Evolutionary conservation across 2,329 filamentous ascomycete genomes (phyloP).

Genomic region (Colletotrichum godetiae): DNA sequence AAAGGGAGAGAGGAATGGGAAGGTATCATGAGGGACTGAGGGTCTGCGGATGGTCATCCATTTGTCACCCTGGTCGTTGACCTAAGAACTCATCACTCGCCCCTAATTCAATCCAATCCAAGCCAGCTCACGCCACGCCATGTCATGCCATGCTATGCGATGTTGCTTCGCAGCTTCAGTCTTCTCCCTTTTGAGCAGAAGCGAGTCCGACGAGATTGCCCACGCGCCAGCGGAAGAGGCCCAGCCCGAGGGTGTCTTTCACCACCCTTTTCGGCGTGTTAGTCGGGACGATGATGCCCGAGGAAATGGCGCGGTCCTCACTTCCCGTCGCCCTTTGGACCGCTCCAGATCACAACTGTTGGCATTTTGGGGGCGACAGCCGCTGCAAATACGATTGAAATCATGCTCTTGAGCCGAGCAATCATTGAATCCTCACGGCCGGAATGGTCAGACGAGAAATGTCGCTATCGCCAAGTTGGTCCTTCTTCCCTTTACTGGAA

Average conservation of each 20-base stretch:
- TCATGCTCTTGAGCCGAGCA: not conserved
- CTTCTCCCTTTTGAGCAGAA: slow-evolving; percentile 10
- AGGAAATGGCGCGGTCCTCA: slow-evolving; percentile 14
- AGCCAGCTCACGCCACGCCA: not conserved
- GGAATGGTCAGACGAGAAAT: not conserved
- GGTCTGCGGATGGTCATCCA: not conserved
- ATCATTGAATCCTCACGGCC: not conserved
- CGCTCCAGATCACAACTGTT: slow-evolving; percentile 9
- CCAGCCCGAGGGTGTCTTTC: not conserved
- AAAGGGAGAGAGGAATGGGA: not conserved
- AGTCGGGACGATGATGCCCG: slow-evolving; percentile 5
- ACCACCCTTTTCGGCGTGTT: not conserved
- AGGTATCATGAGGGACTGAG: not conserved
- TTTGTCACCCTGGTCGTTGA: not conserved
- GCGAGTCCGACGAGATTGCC: not conserved
- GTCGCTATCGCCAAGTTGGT: not conserved
- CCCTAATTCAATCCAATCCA: not conserved
- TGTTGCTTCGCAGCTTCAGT: not conserved
- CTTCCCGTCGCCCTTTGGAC: slow-evolving; percentile 15
- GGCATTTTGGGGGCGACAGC: not conserved
- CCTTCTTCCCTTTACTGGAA: not conserved
- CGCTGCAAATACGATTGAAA: slow-evolving; percentile 2
- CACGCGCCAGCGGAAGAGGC: not conserved
- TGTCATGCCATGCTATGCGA: slow-evolving; percentile 8
- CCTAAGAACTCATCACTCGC: not conserved